A percentile compares a stretch with the other conserved stretches of the same genome.
Evolutionary conservation across 129 eudicot genomes (phyloP).

Genomic region (Flaveria sonorensis): DNA sequence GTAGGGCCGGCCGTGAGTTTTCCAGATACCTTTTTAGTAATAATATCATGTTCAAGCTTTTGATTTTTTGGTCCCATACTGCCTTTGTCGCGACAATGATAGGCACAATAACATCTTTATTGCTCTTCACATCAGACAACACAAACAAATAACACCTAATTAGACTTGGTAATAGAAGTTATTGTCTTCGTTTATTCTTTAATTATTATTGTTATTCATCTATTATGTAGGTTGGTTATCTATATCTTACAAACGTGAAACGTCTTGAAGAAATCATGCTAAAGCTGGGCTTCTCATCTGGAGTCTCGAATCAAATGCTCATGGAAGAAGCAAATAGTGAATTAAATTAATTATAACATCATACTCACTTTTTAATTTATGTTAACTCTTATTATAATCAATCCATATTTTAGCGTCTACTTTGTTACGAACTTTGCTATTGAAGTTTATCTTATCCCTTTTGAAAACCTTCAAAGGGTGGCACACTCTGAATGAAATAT

Average conservation of each 20-base stretch:
- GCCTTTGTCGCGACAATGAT: background rate
- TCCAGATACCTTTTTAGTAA: background rate
- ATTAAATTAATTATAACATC: conserved; percentile 12
- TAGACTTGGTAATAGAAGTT: background rate
- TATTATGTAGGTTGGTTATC: conserved; percentile 70
- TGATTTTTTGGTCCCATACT: background rate
- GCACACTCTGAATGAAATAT: too few species aligned
- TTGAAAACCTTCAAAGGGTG: too few species aligned
- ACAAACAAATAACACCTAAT: background rate
- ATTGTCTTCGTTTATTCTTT: background rate
- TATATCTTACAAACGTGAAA: conserved; percentile 73
- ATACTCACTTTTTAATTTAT: conserved; percentile 1
- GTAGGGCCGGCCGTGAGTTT: background rate
- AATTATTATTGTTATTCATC: conserved; percentile 12
- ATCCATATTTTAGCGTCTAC: background rate
- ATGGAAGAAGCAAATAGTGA: conserved; percentile 41
- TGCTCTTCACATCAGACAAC: background rate
- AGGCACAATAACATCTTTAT: background rate
- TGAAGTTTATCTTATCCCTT: too few species aligned
- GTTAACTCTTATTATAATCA: conserved; percentile 4
- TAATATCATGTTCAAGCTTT: background rate
- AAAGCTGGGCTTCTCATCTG: conserved; percentile 72
- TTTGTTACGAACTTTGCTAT: background rate
- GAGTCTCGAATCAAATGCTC: conserved; percentile 49
- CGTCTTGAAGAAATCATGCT: conserved; percentile 86